Conservation (phyloP, 352 stramenopile genomes). For the Pythium diclinum region DNA sequence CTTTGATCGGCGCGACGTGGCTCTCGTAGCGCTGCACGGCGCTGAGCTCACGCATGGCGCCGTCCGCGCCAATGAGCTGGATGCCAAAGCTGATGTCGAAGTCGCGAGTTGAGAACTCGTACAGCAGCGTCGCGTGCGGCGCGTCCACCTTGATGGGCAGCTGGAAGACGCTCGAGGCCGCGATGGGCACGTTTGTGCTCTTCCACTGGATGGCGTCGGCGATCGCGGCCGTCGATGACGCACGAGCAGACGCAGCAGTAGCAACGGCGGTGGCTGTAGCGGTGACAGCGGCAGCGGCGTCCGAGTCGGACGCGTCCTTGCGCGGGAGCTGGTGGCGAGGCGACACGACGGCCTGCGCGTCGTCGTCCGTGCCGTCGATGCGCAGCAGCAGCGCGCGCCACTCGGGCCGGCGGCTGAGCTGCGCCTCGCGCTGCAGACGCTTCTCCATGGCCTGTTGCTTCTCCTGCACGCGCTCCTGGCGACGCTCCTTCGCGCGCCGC, state of each 20-base stretch:
- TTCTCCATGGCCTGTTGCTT: slow-evolving; percentile 50
- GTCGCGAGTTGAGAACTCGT: slow-evolving; percentile 64
- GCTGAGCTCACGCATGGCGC: slow-evolving; percentile 50
- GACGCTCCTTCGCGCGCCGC: slow-evolving; percentile 70
- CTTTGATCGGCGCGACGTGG: slow-evolving; percentile 47
- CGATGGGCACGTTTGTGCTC: slow-evolving; percentile 70
- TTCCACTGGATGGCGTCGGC: slow-evolving; percentile 71
- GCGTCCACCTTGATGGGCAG: slow-evolving; percentile 74
- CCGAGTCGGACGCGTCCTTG: not conserved
- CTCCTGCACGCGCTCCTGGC: slow-evolving; percentile 54
- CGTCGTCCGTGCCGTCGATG: slow-evolving; percentile 44
- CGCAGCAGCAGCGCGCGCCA: slow-evolving; percentile 58
- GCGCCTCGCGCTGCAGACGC: slow-evolving; percentile 34
- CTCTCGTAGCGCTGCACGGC: slow-evolving; percentile 62
- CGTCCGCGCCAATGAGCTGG: slow-evolving; percentile 61
- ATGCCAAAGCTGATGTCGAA: slow-evolving; percentile 76
- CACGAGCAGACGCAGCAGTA: not conserved
- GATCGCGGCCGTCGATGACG: slow-evolving; percentile 16
- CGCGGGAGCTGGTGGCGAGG: slow-evolving; percentile 17
- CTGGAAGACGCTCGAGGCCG: slow-evolving; percentile 57
- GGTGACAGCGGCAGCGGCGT: slow-evolving; percentile 2
- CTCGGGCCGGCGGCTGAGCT: slow-evolving; percentile 39
- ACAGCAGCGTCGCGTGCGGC: slow-evolving; percentile 49
- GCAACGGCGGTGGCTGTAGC: not conserved
- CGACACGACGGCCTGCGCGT: slow-evolving; percentile 19